Conservation (phyloP, 441 rosid genomes). For the Dalechampia spathulata region DNA sequence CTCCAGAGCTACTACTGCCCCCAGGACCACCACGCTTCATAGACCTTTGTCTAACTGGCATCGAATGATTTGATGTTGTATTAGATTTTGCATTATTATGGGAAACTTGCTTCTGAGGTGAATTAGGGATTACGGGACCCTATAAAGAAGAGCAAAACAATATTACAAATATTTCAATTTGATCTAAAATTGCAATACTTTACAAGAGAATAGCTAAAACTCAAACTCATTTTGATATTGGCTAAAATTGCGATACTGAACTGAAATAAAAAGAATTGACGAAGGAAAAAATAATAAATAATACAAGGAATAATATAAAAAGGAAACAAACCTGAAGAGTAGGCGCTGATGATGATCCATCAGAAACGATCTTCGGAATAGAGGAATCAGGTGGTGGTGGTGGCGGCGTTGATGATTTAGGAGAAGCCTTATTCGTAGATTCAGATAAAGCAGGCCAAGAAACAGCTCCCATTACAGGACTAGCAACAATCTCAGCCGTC, state of each 20-base stretch:
- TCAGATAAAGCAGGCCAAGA: conserved; percentile 84
- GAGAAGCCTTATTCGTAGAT: conserved; percentile 46
- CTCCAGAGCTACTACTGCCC: conserved; percentile 19
- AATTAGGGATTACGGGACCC: conserved; percentile 39
- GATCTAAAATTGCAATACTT: not conserved
- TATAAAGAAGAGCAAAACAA: conserved; percentile 10
- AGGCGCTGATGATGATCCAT: conserved; percentile 31
- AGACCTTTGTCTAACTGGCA: conserved; percentile 30
- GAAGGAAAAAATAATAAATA: not conserved
- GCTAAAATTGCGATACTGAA: no score
- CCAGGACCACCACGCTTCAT: conserved; percentile 30
- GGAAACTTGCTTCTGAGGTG: conserved; percentile 33
- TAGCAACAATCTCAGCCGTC: conserved; percentile 19
- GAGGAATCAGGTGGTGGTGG: conserved; percentile 47
- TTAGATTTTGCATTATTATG: conserved; percentile 33
- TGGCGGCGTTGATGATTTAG: conserved; percentile 41
- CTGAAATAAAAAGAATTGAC: no score
- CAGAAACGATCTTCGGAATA: conserved; percentile 35
- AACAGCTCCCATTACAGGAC: conserved; percentile 62
- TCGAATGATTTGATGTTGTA: conserved; percentile 26
- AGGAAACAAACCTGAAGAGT: conserved; percentile 32
- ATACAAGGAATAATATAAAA: not conserved
- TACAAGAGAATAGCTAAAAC: not conserved
- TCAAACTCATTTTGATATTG: no score
- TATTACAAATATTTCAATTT: not conserved